These are phyloP conservation scores for Debaryomyces sp. DNA, from an alignment of 1,139 yeast genomes.

Conservation along the genomic window DNA sequence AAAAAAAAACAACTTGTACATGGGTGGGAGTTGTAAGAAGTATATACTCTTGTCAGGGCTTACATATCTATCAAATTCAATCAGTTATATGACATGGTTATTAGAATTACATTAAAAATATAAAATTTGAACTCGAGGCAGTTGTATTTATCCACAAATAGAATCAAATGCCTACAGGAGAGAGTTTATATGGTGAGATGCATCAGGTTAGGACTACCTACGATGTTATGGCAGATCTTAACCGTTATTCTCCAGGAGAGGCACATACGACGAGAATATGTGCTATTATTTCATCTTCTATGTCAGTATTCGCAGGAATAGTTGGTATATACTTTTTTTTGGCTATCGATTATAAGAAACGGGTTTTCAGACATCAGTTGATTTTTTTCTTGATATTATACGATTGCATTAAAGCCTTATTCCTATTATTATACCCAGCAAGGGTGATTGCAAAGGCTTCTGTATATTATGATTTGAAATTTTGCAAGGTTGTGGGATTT, in stretches of 20 bases:
- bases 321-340: conserved; percentile 55
- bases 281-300: conserved; percentile 46
- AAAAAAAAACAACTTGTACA: not conserved
- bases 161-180: not conserved
- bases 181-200: not conserved
- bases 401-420: conserved; percentile 75
- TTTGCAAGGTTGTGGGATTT: conserved; percentile 80
- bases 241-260: conserved; percentile 7
- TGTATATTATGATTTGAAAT: conserved; percentile 54
- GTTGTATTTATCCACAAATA: not conserved
- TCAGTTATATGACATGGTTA: not conserved
- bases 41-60: too few species aligned
- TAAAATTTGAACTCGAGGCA: not conserved
- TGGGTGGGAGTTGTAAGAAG: not conserved
- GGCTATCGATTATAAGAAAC: conserved; percentile 62
- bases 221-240: conserved; percentile 1
- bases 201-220: not conserved
- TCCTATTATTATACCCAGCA: conserved; percentile 72
- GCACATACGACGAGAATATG: conserved; percentile 5
- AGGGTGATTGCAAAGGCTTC: conserved; percentile 52
- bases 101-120: not conserved
- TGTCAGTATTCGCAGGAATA: conserved; percentile 59
- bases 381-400: conserved; percentile 66
- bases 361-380: conserved; percentile 72
- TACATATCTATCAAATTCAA: not conserved